Percentiles rank a stretch among this genome's conserved stretches.
These are phyloP conservation scores for Starmerella asiatica DNA, from an alignment of 805 yeast species.

Conservation along the genomic window DNA sequence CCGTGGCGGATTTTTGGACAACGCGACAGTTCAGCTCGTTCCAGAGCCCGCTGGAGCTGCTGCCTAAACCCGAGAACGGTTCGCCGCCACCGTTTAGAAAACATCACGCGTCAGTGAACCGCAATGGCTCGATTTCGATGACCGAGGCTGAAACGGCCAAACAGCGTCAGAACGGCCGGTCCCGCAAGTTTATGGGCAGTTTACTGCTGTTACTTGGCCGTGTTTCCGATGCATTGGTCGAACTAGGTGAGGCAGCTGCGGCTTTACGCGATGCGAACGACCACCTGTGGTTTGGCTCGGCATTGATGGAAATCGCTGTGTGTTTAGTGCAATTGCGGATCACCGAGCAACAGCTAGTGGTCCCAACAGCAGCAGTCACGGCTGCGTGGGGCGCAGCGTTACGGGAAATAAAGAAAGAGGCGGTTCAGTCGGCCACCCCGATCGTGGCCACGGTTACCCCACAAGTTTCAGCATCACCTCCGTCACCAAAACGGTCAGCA, in stretches of 20 bases:
- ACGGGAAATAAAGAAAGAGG: neutral
- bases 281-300: conserved; percentile 74
- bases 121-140: conserved; percentile 26
- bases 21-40: conserved; percentile 68
- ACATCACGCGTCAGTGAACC: conserved; percentile 11
- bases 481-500: neutral
- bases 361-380: conserved; percentile 24
- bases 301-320: conserved; percentile 69
- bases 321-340: conserved; percentile 48
- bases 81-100: neutral
- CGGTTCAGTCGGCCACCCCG: too few relatives aligned
- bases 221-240: conserved; percentile 51
- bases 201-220: conserved; percentile 72
- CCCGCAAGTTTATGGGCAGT: conserved; percentile 60
- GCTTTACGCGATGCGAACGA: conserved; percentile 53
- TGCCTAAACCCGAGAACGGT: conserved; percentile 4
- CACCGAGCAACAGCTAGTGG: conserved; percentile 34
- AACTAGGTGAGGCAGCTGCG: conserved; percentile 59
- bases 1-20: conserved; percentile 50
- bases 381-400: conserved; percentile 16
- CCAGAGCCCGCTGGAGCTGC: conserved; percentile 51
- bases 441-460: neutral
- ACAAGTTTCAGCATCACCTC: neutral
- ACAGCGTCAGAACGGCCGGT: conserved; percentile 53
- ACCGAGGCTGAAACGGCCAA: conserved; percentile 29